Evolutionary conservation across 441 rosid species (phyloP).

Genomic region (Monsonia emarginata): DNA sequence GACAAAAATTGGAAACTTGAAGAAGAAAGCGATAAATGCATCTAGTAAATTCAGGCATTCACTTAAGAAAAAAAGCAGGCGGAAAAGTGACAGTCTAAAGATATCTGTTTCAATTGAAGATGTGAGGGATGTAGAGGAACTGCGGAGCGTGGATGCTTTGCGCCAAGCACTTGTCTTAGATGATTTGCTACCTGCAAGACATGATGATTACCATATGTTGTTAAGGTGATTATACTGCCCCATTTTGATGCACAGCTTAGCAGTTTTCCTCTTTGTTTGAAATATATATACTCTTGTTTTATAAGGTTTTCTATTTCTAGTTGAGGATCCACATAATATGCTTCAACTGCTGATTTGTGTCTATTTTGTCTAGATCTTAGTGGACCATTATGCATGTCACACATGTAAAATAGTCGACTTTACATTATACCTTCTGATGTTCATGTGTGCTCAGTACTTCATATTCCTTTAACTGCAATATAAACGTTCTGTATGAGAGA

Average conservation of each 20-base stretch:
- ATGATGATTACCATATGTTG: constrained; percentile 91
- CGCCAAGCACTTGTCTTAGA: constrained; percentile 69
- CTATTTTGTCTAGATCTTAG: neutral
- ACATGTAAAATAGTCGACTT: neutral
- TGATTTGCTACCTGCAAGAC: constrained; percentile 57
- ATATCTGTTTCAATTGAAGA: constrained; percentile 94
- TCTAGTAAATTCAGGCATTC: constrained; percentile 87
- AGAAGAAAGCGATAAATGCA: constrained; percentile 82
- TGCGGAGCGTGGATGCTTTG: constrained; percentile 72
- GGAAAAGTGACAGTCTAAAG: constrained; percentile 76
- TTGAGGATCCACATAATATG: neutral
- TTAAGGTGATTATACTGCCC: constrained; percentile 38
- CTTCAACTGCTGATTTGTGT: neutral
- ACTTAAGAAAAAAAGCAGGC: constrained; percentile 72
- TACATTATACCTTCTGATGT: neutral
- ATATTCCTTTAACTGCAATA: neutral
- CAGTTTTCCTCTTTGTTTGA: neutral
- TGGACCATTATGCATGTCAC: neutral
- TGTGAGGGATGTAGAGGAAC: constrained; percentile 72
- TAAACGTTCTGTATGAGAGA: neutral
- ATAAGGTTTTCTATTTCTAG: neutral
- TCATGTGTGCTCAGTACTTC: neutral
- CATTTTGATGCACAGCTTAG: no score
- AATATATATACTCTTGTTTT: neutral
- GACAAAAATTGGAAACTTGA: constrained; percentile 75